Evolutionary conservation across 306 rosid species (phyloP).

Genomic region (Vigna reflexopilosa): DNA sequence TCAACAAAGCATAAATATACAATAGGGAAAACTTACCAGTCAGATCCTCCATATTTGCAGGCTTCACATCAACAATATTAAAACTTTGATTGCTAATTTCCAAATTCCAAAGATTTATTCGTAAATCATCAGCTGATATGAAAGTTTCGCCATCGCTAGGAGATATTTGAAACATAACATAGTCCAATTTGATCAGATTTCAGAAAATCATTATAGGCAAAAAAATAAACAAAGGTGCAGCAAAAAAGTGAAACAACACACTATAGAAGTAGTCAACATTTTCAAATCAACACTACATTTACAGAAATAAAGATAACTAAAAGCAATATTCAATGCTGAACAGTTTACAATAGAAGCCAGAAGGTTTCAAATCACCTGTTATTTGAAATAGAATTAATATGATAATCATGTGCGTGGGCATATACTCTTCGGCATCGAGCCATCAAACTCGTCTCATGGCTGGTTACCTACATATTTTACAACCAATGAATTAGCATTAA

Average conservation of each 20-base stretch:
- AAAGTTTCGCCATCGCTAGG: conserved; percentile 96
- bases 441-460: conserved; percentile 79
- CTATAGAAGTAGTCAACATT: conserved; percentile 16
- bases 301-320: background rate
- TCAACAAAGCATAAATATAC: conserved; percentile 8
- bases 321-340: conserved; percentile 2
- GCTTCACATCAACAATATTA: conserved; percentile 98
- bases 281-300: conserved; percentile 19
- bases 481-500: conserved; percentile 44
- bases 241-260: conserved; percentile 26
- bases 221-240: background rate
- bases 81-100: conserved; percentile 99
- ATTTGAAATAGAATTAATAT: conserved; percentile 95
- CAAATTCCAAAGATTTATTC: conserved; percentile 98
- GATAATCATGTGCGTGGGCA: conserved; percentile 99
- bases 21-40: conserved; percentile 73
- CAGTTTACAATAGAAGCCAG: background rate
- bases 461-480: conserved; percentile 72
- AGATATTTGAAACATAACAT: conserved; percentile 39
- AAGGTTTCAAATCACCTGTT: conserved; percentile 74
- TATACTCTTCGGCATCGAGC: conserved; percentile 99
- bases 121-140: conserved; percentile 98
- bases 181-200: conserved; percentile 40
- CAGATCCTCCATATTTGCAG: conserved; percentile 98
- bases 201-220: conserved; percentile 34